Evolutionary conservation across 176 grass and related monocot species (phyloP).

Genomic region (Oryza meyeriana): DNA sequence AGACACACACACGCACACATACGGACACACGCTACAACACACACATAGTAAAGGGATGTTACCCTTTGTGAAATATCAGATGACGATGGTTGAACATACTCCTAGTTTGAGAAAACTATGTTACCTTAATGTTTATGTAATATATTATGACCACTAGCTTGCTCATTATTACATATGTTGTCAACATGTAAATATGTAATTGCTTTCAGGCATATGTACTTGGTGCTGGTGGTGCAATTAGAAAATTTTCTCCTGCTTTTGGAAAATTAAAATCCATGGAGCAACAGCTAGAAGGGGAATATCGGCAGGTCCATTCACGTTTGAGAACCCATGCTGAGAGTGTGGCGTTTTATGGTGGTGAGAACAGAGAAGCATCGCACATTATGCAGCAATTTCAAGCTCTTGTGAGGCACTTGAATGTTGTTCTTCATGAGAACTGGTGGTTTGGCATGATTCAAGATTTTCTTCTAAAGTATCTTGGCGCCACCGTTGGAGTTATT

Average conservation of each 20-base stretch:
- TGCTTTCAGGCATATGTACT: constrained; percentile 92
- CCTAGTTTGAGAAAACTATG: not conserved
- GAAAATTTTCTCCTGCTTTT: constrained; percentile 89
- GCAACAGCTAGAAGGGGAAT: constrained; percentile 97
- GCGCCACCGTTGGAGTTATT: constrained; percentile 88
- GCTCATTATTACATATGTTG: constrained; percentile 6
- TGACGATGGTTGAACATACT: not conserved
- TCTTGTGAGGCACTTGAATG: constrained; percentile 73
- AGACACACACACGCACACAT: no score
- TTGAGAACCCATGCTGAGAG: constrained; percentile 97
- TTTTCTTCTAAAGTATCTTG: constrained; percentile 98
- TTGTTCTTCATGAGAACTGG: constrained; percentile 96
- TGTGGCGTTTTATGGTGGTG: constrained; percentile 90
- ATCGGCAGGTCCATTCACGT: constrained; percentile 88
- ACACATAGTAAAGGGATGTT: not conserved
- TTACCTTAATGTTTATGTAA: constrained; percentile 6
- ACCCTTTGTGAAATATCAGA: not conserved
- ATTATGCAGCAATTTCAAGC: constrained; percentile 70
- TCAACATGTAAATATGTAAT: not conserved
- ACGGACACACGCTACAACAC: not conserved
- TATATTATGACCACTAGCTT: not conserved
- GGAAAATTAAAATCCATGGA: constrained; percentile 92
- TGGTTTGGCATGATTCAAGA: constrained; percentile 99
- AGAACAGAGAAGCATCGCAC: constrained; percentile 82
- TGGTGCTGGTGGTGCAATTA: constrained; percentile 74